Evolutionary conservation across 164 flowering plant species (phyloP).

Genomic region (Dillenia suffruticosa): DNA sequence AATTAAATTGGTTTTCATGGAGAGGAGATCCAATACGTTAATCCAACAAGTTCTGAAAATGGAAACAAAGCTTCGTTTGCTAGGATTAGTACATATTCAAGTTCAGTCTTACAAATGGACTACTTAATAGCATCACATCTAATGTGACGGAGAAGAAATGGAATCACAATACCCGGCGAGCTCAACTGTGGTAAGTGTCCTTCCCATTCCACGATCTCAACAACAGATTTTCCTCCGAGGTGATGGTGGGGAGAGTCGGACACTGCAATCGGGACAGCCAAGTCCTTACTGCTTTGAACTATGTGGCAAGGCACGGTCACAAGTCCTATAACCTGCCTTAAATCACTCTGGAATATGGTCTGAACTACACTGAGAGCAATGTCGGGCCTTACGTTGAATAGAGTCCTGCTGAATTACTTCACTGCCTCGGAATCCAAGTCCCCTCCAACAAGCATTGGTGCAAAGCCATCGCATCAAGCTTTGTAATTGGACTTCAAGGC

Average conservation of each 20-base stretch:
- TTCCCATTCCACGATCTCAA: conserved; percentile 43
- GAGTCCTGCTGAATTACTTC: conserved; percentile 51
- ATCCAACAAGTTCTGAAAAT: too few species aligned
- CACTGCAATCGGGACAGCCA: conserved; percentile 48
- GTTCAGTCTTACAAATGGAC: too few species aligned
- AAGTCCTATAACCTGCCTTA: conserved; percentile 19
- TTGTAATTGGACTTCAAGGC: conserved; percentile 42
- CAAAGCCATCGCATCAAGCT: conserved; percentile 48
- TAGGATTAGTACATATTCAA: too few species aligned
- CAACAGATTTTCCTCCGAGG: conserved; percentile 34
- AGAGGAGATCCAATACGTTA: too few species aligned
- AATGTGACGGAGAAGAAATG: conserved; percentile 44
- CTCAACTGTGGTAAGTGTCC: conserved; percentile 57
- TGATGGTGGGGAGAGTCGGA: conserved; percentile 41
- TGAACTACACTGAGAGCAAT: conserved; percentile 39
- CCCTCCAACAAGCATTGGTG: conserved; percentile 47
- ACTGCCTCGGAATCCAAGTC: conserved; percentile 48
- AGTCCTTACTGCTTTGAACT: conserved; percentile 44
- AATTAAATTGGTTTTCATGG: too few species aligned
- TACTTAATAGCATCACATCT: conserved; percentile 10
- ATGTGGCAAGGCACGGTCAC: conserved; percentile 51
- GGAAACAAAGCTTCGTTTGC: too few species aligned
- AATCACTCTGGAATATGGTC: conserved; percentile 38
- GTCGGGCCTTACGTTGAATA: conserved; percentile 52
- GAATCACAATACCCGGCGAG: conserved; percentile 45